phyloP scores from a whole-genome alignment of 306 rosid genomes.

The Acacia confusa region DNA sequence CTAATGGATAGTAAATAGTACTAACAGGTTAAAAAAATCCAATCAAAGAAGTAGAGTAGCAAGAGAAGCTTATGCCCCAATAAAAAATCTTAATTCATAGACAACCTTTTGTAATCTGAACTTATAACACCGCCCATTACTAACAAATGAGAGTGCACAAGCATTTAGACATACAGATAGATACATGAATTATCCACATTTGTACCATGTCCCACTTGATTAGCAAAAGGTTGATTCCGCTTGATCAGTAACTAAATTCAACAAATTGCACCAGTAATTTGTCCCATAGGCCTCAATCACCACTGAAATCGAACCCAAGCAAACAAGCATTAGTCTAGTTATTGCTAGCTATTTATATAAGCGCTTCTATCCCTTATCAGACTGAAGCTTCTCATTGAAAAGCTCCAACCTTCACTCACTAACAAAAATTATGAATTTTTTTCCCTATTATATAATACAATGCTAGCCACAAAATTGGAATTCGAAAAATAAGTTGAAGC shows the following conservation, averaged over 20 bases:
- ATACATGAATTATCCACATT: not conserved
- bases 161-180: no score
- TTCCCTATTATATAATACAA: conserved; percentile 5
- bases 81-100: no score
- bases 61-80: no score
- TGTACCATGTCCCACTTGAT: not conserved
- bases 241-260: not conserved
- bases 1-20: no score
- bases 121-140: no score
- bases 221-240: not conserved
- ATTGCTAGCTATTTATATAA: not conserved
- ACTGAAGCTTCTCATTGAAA: not conserved
- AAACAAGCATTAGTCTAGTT: not conserved
- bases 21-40: no score
- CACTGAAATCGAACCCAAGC: not conserved
- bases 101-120: no score
- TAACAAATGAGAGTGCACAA: no score
- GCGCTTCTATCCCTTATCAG: not conserved
- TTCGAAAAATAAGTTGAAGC: no score
- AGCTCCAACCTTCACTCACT: not conserved
- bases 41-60: no score
- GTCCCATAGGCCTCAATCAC: not conserved
- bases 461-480: no score
- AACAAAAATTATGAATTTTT: conserved; percentile 48
- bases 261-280: no score